These are phyloP conservation scores for Simplicillium aogashimaense DNA, from an alignment of 2,329 filamentous ascomycete genomes.

Conservation along the genomic window DNA sequence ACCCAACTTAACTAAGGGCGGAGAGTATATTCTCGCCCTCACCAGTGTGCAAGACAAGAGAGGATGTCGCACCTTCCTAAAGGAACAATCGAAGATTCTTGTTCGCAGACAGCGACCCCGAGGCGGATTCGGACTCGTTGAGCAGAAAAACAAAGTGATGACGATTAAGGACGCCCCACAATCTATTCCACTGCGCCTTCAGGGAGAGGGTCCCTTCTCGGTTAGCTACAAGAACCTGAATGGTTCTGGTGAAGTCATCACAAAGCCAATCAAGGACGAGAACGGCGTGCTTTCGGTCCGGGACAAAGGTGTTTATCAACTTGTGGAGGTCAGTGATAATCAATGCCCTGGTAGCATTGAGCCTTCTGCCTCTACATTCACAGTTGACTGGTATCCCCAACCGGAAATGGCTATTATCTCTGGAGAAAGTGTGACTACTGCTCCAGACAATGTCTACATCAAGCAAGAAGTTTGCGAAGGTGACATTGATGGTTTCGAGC, in stretches of 20 bases:
- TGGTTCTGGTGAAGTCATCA: slow-evolving; percentile 32
- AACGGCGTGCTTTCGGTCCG: slow-evolving; percentile 63
- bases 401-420: slow-evolving; percentile 61
- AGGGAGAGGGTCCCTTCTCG: slow-evolving; percentile 77
- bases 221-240: slow-evolving; percentile 65
- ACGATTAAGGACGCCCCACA: slow-evolving; percentile 69
- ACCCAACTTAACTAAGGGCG: slow-evolving; percentile 63
- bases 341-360: slow-evolving; percentile 79
- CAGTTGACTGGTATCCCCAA: slow-evolving; percentile 76
- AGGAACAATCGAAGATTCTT: slow-evolving; percentile 75
- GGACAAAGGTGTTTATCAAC: slow-evolving; percentile 66
- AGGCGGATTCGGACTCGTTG: slow-evolving; percentile 74
- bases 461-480: slow-evolving; percentile 89
- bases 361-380: slow-evolving; percentile 60
- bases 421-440: slow-evolving; percentile 46
- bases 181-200: slow-evolving; percentile 71
- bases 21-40: slow-evolving; percentile 81
- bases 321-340: slow-evolving; percentile 66
- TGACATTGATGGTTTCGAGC: slow-evolving; percentile 80
- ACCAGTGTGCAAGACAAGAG: slow-evolving; percentile 79
- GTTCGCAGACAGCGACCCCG: slow-evolving; percentile 84
- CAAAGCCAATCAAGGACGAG: slow-evolving; percentile 37
- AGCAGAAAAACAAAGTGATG: slow-evolving; percentile 65
- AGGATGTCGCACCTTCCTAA: slow-evolving; percentile 76
- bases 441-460: slow-evolving; percentile 45